Conservation (phyloP, 441 rosid genomes). For the Hura crepitans region DNA sequence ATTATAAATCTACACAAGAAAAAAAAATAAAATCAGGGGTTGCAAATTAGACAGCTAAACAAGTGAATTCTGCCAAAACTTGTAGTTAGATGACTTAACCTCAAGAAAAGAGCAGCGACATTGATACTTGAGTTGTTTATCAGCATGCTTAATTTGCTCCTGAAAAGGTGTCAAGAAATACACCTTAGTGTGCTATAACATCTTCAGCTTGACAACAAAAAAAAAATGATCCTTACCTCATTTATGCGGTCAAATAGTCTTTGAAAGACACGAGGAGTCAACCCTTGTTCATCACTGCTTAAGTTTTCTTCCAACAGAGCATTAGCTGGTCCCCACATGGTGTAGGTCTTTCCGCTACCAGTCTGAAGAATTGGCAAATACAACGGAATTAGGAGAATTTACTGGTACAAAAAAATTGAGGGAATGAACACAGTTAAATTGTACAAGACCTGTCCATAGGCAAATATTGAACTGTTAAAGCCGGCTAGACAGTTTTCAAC, state of each 20-base stretch:
- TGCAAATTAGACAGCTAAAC: neutral
- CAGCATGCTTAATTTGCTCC: constrained; percentile 88
- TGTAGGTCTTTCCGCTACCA: constrained; percentile 98
- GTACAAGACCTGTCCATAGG: constrained; percentile 85
- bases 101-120: constrained; percentile 99
- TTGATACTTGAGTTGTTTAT: constrained; percentile 82
- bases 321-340: constrained; percentile 98
- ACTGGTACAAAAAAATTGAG: neutral
- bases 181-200: constrained; percentile 1
- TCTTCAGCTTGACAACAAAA: constrained; percentile 17
- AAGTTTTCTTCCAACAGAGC: constrained; percentile 64
- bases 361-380: constrained; percentile 48
- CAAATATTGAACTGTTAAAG: constrained; percentile 97
- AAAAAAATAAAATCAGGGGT: constrained; percentile 19
- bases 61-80: constrained; percentile 4
- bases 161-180: constrained; percentile 28
- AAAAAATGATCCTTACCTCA: constrained; percentile 50
- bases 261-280: constrained; percentile 90
- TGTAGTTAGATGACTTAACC: constrained; percentile 38
- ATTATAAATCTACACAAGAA: constrained; percentile 91
- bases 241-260: constrained; percentile 73
- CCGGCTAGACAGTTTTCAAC: constrained; percentile 98
- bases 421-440: constrained; percentile 3
- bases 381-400: constrained; percentile 12
- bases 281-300: constrained; percentile 77